A percentile compares a stretch with the other conserved stretches of the same genome.
Evolutionary conservation across 169 alveolate genomes (phyloP).

Genomic region (Toxoplasma gondii): DNA sequence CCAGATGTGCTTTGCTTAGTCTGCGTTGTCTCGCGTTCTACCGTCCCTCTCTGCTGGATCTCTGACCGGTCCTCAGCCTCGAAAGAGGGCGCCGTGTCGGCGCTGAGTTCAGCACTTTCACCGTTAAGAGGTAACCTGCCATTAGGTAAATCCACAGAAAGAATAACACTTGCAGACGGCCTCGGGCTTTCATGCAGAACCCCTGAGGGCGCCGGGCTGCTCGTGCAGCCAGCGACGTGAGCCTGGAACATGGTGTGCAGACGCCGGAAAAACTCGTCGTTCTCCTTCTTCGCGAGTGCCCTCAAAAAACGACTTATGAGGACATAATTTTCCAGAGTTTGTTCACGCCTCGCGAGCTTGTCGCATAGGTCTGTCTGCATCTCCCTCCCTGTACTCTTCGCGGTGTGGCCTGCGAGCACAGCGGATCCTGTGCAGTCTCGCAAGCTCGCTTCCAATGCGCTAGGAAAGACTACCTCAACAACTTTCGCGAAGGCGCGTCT

Average conservation of each 20-base stretch:
- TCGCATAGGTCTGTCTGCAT: background rate
- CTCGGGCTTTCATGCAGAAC: too few relatives aligned
- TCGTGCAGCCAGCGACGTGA: background rate
- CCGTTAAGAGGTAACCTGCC: too few relatives aligned
- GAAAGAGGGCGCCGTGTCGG: too few relatives aligned
- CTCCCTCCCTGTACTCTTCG: background rate
- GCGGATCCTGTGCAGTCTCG: background rate
- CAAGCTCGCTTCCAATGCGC: background rate
- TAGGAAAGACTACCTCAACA: background rate
- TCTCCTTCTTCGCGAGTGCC: slow-evolving; percentile 37
- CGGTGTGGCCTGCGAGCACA: background rate
- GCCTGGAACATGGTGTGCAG: background rate
- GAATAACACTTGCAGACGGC: too few relatives aligned
- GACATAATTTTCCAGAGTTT: slow-evolving; percentile 2
- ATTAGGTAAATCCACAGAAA: too few relatives aligned
- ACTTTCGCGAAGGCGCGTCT: slow-evolving; percentile 5
- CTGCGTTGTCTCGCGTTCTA: too few relatives aligned
- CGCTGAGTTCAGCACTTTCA: too few relatives aligned
- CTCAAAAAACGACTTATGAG: background rate
- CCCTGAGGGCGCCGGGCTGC: too few relatives aligned
- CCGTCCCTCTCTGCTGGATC: too few relatives aligned
- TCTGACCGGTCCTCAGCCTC: too few relatives aligned
- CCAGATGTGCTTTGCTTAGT: too few relatives aligned
- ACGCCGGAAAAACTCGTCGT: background rate
- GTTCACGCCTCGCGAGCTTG: background rate